These are phyloP conservation scores for Boletus vermiculosoides DNA, from an alignment of 768 basidiomycete genomes.

Conservation along the genomic window DNA sequence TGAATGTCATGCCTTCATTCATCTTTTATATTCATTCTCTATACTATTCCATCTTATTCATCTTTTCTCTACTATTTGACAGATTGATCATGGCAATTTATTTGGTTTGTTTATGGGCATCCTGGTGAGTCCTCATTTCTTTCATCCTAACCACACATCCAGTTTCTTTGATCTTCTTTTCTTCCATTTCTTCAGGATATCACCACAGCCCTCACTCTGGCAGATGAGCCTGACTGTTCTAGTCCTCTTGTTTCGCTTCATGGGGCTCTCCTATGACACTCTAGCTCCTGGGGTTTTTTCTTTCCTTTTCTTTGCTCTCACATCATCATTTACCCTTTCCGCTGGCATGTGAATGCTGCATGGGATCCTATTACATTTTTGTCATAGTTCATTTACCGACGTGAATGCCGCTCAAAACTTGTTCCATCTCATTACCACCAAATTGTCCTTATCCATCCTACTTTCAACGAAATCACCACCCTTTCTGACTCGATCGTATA, in stretches of 20 bases:
- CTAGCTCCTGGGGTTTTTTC: background rate
- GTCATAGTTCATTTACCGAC: background rate
- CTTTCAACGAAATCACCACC: background rate
- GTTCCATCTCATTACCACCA: background rate
- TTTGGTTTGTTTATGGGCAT: background rate
- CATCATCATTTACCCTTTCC: no score
- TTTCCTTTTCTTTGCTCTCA: background rate
- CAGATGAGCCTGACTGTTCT: background rate
- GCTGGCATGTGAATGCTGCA: background rate
- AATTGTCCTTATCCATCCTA: background rate
- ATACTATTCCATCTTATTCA: background rate
- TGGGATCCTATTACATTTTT: background rate
- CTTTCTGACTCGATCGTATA: background rate
- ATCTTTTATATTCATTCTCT: background rate
- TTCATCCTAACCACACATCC: background rate
- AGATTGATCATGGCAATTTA: background rate
- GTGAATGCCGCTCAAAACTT: background rate
- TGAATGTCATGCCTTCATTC: no score
- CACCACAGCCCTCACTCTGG: background rate
- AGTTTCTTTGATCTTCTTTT: background rate
- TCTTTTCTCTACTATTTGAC: no score
- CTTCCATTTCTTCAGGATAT: background rate
- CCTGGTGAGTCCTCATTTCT: background rate
- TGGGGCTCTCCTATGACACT: background rate
- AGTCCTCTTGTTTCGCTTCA: background rate